phyloP scores from a whole-genome alignment of 148 eudicot species.

The Cornus florida region DNA sequence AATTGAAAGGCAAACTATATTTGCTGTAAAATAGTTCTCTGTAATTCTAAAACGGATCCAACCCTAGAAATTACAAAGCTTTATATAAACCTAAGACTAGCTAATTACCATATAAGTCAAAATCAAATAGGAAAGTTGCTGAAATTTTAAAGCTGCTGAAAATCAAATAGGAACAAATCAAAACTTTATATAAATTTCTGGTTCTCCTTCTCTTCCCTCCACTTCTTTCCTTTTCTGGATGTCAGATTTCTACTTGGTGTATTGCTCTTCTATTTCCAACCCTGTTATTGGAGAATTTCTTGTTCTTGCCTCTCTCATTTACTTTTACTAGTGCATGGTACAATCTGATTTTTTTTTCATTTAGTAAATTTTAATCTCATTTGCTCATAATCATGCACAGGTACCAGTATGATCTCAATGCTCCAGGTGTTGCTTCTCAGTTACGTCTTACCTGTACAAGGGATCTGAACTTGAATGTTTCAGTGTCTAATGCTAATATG shows the following conservation, averaged over 20 bases:
- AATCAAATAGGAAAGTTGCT: too few species aligned
- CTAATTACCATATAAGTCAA: too few species aligned
- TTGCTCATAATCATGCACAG: conserved; percentile 31
- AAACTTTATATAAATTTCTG: too few species aligned
- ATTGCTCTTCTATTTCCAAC: neutral
- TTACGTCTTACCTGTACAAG: conserved; percentile 77
- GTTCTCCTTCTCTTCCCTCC: too few species aligned
- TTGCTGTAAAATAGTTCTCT: too few species aligned
- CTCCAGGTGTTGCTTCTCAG: conserved; percentile 90
- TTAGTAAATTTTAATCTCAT: neutral
- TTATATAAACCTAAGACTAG: too few species aligned
- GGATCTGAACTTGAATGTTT: conserved; percentile 82
- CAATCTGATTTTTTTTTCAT: neutral
- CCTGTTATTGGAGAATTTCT: neutral
- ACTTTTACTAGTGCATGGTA: neutral
- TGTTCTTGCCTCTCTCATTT: neutral
- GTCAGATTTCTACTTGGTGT: neutral
- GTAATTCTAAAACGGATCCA: too few species aligned
- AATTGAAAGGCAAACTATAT: too few species aligned
- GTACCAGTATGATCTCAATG: conserved; percentile 76
- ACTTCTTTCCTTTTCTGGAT: too few species aligned
- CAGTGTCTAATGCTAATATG: conserved; percentile 88
- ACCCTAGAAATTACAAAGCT: too few species aligned
- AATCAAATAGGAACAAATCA: too few species aligned
- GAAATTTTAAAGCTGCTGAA: too few species aligned